These are phyloP conservation scores for Toxoplasma gondii DNA, from an alignment of 169 alveolate species.

Conservation along the genomic window DNA sequence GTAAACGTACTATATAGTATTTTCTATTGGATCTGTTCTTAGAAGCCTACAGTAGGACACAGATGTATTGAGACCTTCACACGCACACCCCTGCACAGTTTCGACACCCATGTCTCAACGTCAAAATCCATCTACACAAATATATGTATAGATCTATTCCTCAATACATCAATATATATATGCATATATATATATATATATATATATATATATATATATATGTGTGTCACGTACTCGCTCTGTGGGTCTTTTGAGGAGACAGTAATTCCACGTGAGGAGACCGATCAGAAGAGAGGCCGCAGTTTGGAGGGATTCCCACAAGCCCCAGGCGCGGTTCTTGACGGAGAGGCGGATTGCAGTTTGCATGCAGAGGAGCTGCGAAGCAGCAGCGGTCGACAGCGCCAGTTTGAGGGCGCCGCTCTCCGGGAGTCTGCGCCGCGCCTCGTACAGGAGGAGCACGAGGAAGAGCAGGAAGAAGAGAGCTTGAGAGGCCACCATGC, in stretches of 20 bases:
- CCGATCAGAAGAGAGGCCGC: not conserved
- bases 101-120: too few relatives aligned
- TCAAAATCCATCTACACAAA: not conserved
- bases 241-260: not conserved
- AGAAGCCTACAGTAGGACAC: not conserved
- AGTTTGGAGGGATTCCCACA: not conserved
- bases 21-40: not conserved
- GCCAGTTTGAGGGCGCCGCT: not conserved
- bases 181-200: not conserved
- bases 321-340: not conserved
- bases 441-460: not conserved
- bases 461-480: constrained; percentile 9
- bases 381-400: not conserved
- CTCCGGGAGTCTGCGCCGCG: not conserved
- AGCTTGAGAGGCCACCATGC: not conserved
- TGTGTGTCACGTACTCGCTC: not conserved
- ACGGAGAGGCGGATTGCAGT: not conserved
- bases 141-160: not conserved
- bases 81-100: too few relatives aligned
- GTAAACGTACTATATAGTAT: not conserved
- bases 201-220: not conserved
- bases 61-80: too few relatives aligned
- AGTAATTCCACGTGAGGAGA: not conserved
- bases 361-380: not conserved
- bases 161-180: not conserved